phyloP scores from a whole-genome alignment of 2,329 filamentous ascomycete genomes.

The Ceratocystis smalleyi region DNA sequence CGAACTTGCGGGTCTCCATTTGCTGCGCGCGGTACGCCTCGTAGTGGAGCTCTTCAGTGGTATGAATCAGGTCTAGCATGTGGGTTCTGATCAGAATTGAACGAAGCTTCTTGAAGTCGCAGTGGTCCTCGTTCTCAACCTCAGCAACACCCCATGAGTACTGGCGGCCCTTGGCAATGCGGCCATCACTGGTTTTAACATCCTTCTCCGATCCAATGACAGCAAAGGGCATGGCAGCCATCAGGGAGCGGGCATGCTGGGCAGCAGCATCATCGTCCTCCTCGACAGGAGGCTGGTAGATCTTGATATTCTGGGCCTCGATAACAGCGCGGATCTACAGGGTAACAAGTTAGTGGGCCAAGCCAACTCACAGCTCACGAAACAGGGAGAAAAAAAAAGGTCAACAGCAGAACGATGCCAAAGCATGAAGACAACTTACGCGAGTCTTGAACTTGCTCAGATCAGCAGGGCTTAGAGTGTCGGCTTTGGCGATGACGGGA shows the following conservation, averaged over 20 bases:
- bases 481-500: slow-evolving; percentile 94
- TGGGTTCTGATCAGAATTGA: slow-evolving; percentile 97
- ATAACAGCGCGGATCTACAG: slow-evolving; percentile 79
- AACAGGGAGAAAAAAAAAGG: background rate
- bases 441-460: slow-evolving; percentile 88
- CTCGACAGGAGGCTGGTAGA: slow-evolving; percentile 94
- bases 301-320: slow-evolving; percentile 98
- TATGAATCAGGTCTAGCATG: slow-evolving; percentile 99
- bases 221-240: slow-evolving; percentile 95
- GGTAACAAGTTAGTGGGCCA: slow-evolving; percentile 6
- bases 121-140: slow-evolving; percentile 99
- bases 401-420: background rate
- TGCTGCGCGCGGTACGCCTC: slow-evolving; percentile 97
- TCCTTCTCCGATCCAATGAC: slow-evolving; percentile 99
- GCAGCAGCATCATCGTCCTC: slow-evolving; percentile 96
- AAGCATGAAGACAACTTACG: slow-evolving; percentile 37
- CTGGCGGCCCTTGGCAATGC: slow-evolving; percentile 96
- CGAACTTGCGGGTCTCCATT: slow-evolving; percentile 99
- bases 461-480: slow-evolving; percentile 86
- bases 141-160: slow-evolving; percentile 99
- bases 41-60: slow-evolving; percentile 97
- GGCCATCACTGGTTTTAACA: slow-evolving; percentile 87
- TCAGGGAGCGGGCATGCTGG: slow-evolving; percentile 83
- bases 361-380: background rate
- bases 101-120: slow-evolving; percentile 99